These are phyloP conservation scores for Monilinia polystroma DNA, from an alignment of 2,329 filamentous ascomycete genomes.

Conservation along the genomic window DNA sequence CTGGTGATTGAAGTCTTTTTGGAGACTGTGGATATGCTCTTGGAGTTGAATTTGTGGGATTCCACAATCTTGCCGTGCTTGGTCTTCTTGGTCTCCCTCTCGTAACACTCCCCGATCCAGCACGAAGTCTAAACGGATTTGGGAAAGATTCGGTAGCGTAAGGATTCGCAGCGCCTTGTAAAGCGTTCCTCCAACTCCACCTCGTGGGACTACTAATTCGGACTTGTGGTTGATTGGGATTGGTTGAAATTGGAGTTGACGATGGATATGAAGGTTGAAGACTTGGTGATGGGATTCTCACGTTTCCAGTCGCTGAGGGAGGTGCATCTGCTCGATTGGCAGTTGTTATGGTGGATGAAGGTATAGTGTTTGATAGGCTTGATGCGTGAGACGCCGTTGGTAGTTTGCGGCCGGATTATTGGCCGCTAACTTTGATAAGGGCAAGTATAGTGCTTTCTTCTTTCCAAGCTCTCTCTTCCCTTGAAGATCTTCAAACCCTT, in stretches of 20 bases:
- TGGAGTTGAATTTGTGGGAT: constrained; percentile 61
- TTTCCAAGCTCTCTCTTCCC: not conserved
- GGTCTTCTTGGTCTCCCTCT: constrained; percentile 32
- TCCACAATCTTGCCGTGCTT: constrained; percentile 51
- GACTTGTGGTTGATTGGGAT: constrained; percentile 32
- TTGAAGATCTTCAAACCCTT: not conserved
- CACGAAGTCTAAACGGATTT: constrained; percentile 34
- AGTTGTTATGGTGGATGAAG: constrained; percentile 30
- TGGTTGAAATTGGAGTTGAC: constrained; percentile 24
- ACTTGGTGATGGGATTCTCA: constrained; percentile 36
- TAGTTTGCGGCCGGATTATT: constrained; percentile 28
- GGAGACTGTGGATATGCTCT: constrained; percentile 38
- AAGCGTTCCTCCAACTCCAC: constrained; percentile 40
- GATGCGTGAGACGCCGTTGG: constrained; percentile 38
- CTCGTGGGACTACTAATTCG: constrained; percentile 48
- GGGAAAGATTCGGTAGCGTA: constrained; percentile 16
- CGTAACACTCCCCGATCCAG: constrained; percentile 34
- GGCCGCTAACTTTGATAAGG: constrained; percentile 21
- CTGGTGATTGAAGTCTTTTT: constrained; percentile 27
- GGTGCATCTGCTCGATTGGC: constrained; percentile 22
- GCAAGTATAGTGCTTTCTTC: not conserved
- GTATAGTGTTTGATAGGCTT: constrained; percentile 28
- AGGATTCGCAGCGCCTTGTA: constrained; percentile 30
- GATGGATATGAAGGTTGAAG: constrained; percentile 38
- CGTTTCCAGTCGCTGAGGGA: constrained; percentile 32